phyloP scores from a whole-genome alignment of 1,139 yeast genomes.

The Kluyveromyces sp. region DNA sequence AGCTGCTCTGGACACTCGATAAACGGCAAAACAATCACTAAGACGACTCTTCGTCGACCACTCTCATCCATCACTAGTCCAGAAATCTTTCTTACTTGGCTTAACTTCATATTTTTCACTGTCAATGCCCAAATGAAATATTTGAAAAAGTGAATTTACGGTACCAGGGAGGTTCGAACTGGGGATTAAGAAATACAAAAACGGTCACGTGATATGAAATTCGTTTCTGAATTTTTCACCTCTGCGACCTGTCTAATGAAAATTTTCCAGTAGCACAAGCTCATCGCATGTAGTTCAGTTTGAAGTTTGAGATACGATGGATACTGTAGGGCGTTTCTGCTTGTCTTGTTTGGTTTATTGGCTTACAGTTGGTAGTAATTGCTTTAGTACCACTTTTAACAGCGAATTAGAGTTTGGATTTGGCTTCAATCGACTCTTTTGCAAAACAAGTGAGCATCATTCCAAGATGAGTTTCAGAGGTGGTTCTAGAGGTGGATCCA shows the following conservation, averaged over 20 bases:
- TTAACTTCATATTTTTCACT: neutral
- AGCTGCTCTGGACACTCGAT: neutral
- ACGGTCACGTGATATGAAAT: no score
- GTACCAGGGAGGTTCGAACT: neutral
- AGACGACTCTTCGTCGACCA: neutral
- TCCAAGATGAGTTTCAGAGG: conserved; percentile 29
- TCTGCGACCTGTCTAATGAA: conserved; percentile 2
- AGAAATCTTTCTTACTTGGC: neutral
- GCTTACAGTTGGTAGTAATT: neutral
- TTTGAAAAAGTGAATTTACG: no score
- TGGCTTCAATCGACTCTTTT: neutral
- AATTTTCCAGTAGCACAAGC: conserved; percentile 6
- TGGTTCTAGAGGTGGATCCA: conserved; percentile 25
- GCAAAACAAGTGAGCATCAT: neutral
- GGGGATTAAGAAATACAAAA: neutral
- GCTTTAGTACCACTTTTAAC: neutral
- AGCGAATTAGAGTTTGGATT: no score
- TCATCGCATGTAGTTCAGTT: conserved; percentile 8
- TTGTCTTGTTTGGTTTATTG: no score
- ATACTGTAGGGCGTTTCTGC: no score
- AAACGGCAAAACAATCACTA: no score
- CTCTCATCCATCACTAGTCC: neutral
- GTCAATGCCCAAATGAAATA: neutral
- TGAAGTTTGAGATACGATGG: no score
- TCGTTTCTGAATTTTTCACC: neutral